phyloP scores from a whole-genome alignment of 2,329 filamentous ascomycete genomes.

The Sphaerostilbella broomeana region DNA sequence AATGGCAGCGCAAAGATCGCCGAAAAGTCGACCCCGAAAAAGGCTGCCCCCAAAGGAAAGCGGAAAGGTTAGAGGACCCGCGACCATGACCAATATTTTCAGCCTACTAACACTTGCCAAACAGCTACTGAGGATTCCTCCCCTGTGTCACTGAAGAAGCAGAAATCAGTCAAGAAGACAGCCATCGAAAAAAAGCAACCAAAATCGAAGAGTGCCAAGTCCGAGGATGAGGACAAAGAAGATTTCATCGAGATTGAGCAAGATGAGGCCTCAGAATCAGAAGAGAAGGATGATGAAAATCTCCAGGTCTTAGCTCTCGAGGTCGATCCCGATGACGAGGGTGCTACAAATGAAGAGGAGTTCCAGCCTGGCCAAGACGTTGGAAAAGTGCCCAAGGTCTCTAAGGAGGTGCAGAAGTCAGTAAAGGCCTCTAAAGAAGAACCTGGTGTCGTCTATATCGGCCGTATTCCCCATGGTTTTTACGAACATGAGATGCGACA shows the following conservation, averaged over 20 bases:
- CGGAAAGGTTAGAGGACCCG: constrained; percentile 30
- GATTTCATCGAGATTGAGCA: constrained; percentile 25
- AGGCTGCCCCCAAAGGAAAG: constrained; percentile 31
- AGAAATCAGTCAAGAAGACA: constrained; percentile 36
- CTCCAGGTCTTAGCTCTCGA: constrained; percentile 38
- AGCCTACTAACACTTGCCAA: no score
- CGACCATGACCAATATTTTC: constrained; percentile 1
- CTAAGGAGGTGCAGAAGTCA: constrained; percentile 39
- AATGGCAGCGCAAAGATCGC: constrained; percentile 25
- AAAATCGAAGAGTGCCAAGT: constrained; percentile 21
- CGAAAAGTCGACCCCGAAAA: no score
- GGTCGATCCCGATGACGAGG: constrained; percentile 40
- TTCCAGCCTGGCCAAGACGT: constrained; percentile 45
- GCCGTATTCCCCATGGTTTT: constrained; percentile 87
- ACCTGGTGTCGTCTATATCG: constrained; percentile 81
- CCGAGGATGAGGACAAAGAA: constrained; percentile 24
- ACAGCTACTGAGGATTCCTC: constrained; percentile 40
- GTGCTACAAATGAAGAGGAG: constrained; percentile 29
- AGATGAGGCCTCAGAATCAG: constrained; percentile 26
- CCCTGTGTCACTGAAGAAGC: constrained; percentile 38
- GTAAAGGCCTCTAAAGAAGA: constrained; percentile 40
- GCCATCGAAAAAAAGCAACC: constrained; percentile 28
- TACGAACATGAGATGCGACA: constrained; percentile 92
- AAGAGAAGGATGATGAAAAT: constrained; percentile 36
- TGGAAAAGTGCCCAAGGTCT: constrained; percentile 43